Base-by-base conservation (phyloP, 2,329 filamentous ascomycete species). In the Cordyceps pruinosa region DNA sequence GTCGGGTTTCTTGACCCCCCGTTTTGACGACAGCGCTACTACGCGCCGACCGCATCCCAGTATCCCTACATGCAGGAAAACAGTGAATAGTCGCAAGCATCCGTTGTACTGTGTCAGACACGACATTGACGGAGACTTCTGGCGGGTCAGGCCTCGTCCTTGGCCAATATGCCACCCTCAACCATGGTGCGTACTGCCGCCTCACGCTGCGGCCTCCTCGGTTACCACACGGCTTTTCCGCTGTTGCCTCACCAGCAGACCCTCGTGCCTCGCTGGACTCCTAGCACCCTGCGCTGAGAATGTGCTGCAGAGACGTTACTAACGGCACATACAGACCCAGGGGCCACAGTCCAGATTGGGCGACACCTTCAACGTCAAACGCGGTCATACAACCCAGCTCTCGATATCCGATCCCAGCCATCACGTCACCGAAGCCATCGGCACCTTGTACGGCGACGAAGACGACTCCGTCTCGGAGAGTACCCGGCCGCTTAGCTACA, bases 341-440 rank as follows among this genome's bases (percentile, higher is more conserved):
- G 77, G 78, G 69, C 76, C 77, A 71, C 78, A 75, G 67, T 71
- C 69, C 72, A 76, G 83, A 75, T 73, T 76, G 70, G 77, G 79
- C 69, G 75, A 74, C 67, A 82, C 75, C 70, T 82, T 83, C 71
- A 73, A 79, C 64, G 80, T 71, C 69, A 80, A 80, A 70, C 81
- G 81, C 67, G 81, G 81, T 63, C 81, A 84, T 70, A 72, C 72
- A 59, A 80, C 73, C 67, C 79, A 83, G 66, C 74, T 84, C 51
- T 85, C 82, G 57, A 84, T 96, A 70, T 94, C 89, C 71, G 91
- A 96, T 73, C 88, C 92, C 60, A 90, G 82, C 74, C 90, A 96
- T 74, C 92, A 96, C 82, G 90, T 96, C 69, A 96, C 91, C 57
- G 92, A 96, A 72, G 88, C 90, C 59, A 96, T 96, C 72, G 90